phyloP scores from a whole-genome alignment of 495 filamentous ascomycete species.

The Podospora australis region DNA sequence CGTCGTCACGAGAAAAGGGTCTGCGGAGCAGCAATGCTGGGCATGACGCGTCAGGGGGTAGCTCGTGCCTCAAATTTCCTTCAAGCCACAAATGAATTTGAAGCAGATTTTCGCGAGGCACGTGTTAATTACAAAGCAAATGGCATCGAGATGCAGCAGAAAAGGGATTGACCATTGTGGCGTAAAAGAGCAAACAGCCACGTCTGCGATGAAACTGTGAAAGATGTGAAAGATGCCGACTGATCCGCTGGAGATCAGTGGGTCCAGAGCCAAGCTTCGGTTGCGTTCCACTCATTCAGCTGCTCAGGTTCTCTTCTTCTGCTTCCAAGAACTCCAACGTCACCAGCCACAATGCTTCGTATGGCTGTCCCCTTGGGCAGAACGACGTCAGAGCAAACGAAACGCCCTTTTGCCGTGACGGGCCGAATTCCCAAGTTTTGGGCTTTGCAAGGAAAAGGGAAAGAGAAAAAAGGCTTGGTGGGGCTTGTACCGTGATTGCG shows the following conservation, averaged over 20 bases:
- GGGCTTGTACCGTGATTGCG: background rate
- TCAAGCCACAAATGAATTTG: background rate
- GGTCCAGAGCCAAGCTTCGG: background rate
- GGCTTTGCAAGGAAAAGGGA: background rate
- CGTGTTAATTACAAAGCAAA: too few relatives aligned
- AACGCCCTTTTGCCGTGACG: background rate
- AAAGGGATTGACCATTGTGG: too few relatives aligned
- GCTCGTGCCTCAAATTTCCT: background rate
- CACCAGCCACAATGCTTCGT: conserved; percentile 1
- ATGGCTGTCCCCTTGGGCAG: too few relatives aligned
- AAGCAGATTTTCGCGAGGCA: too few relatives aligned
- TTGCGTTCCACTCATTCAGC: background rate
- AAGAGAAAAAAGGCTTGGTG: background rate
- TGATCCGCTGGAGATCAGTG: background rate
- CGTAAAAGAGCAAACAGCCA: too few relatives aligned
- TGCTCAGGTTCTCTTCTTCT: background rate
- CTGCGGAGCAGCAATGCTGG: too few relatives aligned
- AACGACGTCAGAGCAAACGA: background rate
- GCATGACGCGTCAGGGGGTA: too few relatives aligned
- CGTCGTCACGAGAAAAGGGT: too few relatives aligned
- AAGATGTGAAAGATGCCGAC: too few relatives aligned
- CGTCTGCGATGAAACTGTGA: too few relatives aligned
- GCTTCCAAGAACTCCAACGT: background rate
- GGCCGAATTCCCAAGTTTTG: background rate
- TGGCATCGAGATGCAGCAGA: too few relatives aligned